Evolutionary conservation across 192 early-diverging fungal species (phyloP).

Genomic region (Coemansia sp.): DNA sequence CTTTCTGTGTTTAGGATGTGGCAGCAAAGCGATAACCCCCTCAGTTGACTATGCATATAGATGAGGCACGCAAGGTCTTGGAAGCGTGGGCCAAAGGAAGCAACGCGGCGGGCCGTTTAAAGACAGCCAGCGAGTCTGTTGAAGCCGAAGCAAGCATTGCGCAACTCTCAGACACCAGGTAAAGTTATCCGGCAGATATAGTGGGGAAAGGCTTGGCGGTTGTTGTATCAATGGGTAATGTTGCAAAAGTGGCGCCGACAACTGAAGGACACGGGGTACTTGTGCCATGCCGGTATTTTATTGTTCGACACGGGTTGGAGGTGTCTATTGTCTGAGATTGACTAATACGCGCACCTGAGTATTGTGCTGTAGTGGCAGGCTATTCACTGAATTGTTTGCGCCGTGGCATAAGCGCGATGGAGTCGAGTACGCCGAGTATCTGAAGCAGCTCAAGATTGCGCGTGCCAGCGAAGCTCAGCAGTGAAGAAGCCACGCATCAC

Average conservation of each 20-base stretch:
- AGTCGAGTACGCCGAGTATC: slow-evolving; percentile 31
- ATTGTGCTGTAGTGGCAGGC: slow-evolving; percentile 32
- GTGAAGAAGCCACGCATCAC: no score
- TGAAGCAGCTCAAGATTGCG: slow-evolving; percentile 43
- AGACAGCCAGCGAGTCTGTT: slow-evolving; percentile 11
- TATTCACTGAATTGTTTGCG: slow-evolving; percentile 48
- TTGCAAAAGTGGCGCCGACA: background rate
- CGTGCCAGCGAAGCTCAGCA: slow-evolving; percentile 29
- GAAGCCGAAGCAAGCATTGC: slow-evolving; percentile 23
- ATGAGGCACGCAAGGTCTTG: slow-evolving; percentile 14
- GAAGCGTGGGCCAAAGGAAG: slow-evolving; percentile 16
- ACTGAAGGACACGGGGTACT: slow-evolving; percentile 1
- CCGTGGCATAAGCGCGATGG: slow-evolving; percentile 47
- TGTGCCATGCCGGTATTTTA: background rate
- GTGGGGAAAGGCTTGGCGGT: background rate
- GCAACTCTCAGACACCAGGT: slow-evolving; percentile 34
- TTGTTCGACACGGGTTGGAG: background rate
- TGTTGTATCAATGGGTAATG: background rate
- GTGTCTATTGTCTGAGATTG: background rate
- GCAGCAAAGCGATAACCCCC: background rate
- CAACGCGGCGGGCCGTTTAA: slow-evolving; percentile 4
- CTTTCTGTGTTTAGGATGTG: background rate
- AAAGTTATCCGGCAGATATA: slow-evolving; percentile 3
- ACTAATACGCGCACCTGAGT: background rate
- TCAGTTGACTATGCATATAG: background rate